Conservation (phyloP, 352 stramenopile genomes). For the Phytophthora nicotianae region DNA sequence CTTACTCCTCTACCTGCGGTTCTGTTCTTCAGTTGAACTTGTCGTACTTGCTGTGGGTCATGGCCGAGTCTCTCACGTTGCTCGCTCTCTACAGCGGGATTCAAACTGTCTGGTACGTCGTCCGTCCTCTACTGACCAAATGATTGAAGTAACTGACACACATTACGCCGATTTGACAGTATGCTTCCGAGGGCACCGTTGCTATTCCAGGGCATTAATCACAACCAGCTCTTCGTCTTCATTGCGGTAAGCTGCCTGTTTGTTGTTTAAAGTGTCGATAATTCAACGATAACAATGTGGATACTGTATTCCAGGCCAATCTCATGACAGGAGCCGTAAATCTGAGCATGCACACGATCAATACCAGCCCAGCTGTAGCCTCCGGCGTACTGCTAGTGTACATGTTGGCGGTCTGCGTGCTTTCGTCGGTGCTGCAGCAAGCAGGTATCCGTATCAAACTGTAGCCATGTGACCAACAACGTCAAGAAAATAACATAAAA, state of each 20-base stretch:
- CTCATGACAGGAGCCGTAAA: constrained; percentile 79
- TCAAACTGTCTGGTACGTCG: constrained; percentile 66
- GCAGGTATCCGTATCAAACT: constrained; percentile 75
- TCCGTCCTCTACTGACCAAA: neutral
- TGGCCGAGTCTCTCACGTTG: constrained; percentile 67
- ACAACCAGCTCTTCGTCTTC: constrained; percentile 88
- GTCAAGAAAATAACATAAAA: constrained; percentile 29
- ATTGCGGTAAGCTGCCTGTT: constrained; percentile 53
- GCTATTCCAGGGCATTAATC: constrained; percentile 75
- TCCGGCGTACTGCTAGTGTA: constrained; percentile 59
- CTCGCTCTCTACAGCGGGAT: constrained; percentile 61
- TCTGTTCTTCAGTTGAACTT: constrained; percentile 61
- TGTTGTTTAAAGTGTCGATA: neutral
- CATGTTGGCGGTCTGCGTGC: constrained; percentile 63
- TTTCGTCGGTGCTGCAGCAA: constrained; percentile 63
- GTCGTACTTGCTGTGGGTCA: constrained; percentile 79
- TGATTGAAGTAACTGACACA: neutral
- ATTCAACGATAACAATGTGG: constrained; percentile 1
- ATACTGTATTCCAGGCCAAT: constrained; percentile 57
- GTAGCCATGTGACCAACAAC: constrained; percentile 20
- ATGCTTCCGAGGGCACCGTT: constrained; percentile 68
- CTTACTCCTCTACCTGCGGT: neutral
- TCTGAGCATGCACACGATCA: constrained; percentile 83
- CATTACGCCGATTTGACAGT: constrained; percentile 28
- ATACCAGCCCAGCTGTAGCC: constrained; percentile 45